Evolutionary conservation across 495 filamentous ascomycete genomes (phyloP).

Genomic region (Aspergillus leporis): DNA sequence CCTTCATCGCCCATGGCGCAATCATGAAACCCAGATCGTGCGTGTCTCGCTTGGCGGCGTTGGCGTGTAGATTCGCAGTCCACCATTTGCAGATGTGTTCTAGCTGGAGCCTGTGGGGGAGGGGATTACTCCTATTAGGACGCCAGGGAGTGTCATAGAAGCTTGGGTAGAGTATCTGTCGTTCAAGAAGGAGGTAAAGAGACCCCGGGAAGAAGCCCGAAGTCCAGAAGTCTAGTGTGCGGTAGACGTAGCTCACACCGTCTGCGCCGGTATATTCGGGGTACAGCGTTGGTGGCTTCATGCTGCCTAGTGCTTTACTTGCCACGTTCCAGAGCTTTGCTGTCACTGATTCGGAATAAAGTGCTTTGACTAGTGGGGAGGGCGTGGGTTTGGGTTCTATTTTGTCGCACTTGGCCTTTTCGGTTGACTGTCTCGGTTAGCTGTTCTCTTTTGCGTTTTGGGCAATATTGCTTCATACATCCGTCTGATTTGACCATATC

Average conservation of each 20-base stretch:
- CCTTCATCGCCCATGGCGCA: slow-evolving; percentile 36
- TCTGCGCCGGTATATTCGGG: slow-evolving; percentile 32
- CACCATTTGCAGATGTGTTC: slow-evolving; percentile 37
- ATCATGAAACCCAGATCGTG: slow-evolving; percentile 53
- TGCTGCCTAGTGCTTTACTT: slow-evolving; percentile 16
- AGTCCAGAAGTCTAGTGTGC: slow-evolving; percentile 36
- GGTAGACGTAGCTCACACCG: slow-evolving; percentile 30
- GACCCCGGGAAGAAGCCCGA: slow-evolving; percentile 42
- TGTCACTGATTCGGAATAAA: slow-evolving; percentile 28
- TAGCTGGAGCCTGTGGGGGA: slow-evolving; percentile 24
- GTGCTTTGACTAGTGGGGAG: slow-evolving; percentile 7
- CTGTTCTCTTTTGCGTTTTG: too few species aligned
- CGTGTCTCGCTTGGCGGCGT: slow-evolving; percentile 35
- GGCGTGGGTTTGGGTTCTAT: not conserved
- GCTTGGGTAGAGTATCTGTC: slow-evolving; percentile 15
- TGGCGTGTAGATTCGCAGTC: slow-evolving; percentile 34
- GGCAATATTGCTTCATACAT: not conserved
- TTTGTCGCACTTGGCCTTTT: not conserved
- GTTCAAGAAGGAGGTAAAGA: slow-evolving; percentile 35
- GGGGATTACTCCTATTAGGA: not conserved
- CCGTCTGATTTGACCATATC: not conserved
- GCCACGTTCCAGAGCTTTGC: slow-evolving; percentile 39
- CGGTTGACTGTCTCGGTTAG: not conserved
- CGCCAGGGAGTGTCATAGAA: not conserved
- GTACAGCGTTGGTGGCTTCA: slow-evolving; percentile 26